Evolutionary conservation across 1,139 yeast species (phyloP).

Genomic region (Hansenula sp.): DNA sequence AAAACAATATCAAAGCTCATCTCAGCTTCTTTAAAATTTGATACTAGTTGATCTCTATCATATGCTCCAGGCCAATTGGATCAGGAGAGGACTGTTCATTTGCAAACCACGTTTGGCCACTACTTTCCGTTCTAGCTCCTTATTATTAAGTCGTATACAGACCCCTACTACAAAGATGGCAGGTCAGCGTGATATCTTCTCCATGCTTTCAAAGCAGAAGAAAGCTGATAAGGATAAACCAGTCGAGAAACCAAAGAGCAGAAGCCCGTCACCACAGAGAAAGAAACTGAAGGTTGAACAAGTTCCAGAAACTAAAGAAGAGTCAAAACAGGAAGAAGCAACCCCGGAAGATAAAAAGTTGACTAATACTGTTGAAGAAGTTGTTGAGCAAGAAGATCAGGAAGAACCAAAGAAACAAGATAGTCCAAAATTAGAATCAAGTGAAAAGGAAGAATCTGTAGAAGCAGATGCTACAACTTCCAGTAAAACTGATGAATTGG

Average conservation of each 20-base stretch:
- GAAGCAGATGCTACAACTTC: neutral
- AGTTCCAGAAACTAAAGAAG: too few species aligned
- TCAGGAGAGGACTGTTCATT: neutral
- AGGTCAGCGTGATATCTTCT: constrained; percentile 7
- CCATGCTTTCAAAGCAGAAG: constrained; percentile 6
- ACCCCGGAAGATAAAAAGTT: neutral
- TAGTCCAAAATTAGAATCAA: neutral
- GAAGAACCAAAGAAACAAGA: neutral
- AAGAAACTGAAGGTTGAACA: neutral
- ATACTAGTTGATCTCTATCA: neutral
- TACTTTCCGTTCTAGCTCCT: too few species aligned
- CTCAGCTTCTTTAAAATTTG: too few species aligned
- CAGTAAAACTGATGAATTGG: neutral
- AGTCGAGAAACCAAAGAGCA: constrained; percentile 1
- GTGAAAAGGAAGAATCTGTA: neutral
- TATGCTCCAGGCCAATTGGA: neutral
- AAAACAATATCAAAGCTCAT: too few species aligned
- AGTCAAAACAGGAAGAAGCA: neutral
- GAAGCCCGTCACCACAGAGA: neutral
- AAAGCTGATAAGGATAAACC: neutral
- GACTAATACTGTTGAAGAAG: neutral
- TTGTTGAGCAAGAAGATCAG: neutral
- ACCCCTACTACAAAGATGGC: constrained; percentile 1
- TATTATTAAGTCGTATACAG: neutral
- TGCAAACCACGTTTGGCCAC: too few species aligned